Percentiles rank a stretch among this genome's conserved stretches.
These are phyloP conservation scores for Corchorus capsularis DNA, from an alignment of 345 rosid species.

Conservation along the genomic window DNA sequence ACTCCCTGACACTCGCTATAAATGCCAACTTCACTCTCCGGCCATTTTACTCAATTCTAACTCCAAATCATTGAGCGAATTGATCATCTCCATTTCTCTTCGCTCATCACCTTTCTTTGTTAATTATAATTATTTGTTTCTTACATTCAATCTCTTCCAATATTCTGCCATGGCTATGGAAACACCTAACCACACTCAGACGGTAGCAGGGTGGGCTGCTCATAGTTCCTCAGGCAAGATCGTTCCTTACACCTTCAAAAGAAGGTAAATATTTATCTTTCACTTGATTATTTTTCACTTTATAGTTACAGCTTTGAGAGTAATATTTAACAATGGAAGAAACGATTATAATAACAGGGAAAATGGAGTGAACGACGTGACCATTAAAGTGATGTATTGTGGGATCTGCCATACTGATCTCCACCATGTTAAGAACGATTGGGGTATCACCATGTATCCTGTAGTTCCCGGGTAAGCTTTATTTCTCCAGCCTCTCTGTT, in stretches of 20 bases:
- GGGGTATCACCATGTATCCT: slow-evolving; percentile 86
- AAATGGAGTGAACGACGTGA: slow-evolving; percentile 69
- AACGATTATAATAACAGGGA: slow-evolving; percentile 41
- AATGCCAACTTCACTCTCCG: background rate
- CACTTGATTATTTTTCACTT: background rate
- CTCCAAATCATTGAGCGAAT: background rate
- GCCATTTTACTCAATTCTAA: background rate
- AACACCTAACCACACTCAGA: slow-evolving; percentile 58
- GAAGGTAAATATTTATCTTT: slow-evolving; percentile 37
- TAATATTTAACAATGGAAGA: background rate
- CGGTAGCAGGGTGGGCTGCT: slow-evolving; percentile 65
- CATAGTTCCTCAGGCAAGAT: slow-evolving; percentile 50
- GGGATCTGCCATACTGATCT: slow-evolving; percentile 88
- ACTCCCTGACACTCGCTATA: background rate
- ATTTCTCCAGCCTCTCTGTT: too few species aligned
- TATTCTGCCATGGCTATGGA: slow-evolving; percentile 38
- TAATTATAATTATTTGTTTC: background rate
- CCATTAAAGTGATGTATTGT: slow-evolving; percentile 66
- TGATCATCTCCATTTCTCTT: background rate
- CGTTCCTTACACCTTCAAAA: slow-evolving; percentile 46
- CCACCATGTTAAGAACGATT: slow-evolving; percentile 61
- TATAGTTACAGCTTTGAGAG: background rate
- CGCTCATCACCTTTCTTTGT: background rate
- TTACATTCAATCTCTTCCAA: background rate
- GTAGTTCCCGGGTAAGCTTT: slow-evolving; percentile 71